These are phyloP conservation scores for Rhytidhysteron rufulum DNA, from an alignment of 2,329 filamentous ascomycete genomes.

Conservation along the genomic window DNA sequence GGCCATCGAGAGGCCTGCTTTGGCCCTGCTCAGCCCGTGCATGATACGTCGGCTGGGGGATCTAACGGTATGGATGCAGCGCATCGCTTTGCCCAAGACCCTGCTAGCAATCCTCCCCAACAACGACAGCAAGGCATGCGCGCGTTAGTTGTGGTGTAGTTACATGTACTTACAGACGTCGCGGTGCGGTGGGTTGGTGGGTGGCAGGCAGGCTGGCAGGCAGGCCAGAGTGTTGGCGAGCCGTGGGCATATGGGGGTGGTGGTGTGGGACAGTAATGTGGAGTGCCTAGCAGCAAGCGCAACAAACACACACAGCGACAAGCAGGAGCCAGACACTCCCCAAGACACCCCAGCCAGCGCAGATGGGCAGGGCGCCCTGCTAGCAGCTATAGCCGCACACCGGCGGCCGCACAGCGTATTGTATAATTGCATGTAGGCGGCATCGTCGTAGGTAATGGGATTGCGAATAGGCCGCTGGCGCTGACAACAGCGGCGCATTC, in stretches of 20 bases:
- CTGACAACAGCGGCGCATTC: not conserved
- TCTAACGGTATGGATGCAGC: too few relatives aligned
- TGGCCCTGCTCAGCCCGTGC: too few relatives aligned
- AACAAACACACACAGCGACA: not conserved
- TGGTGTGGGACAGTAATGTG: not conserved
- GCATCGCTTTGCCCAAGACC: too few relatives aligned
- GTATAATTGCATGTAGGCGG: too few relatives aligned
- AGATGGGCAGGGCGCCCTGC: not conserved
- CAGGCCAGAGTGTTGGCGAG: not conserved
- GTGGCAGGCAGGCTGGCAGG: not conserved
- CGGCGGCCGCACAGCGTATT: not conserved
- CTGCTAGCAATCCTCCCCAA: too few relatives aligned
- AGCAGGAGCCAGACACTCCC: not conserved
- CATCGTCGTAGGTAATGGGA: too few relatives aligned
- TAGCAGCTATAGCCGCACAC: not conserved
- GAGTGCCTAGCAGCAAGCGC: not conserved
- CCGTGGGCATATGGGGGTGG: not conserved
- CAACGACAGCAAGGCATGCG: too few relatives aligned
- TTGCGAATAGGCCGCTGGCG: too few relatives aligned
- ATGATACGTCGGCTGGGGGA: constrained; percentile 2
- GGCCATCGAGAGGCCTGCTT: too few relatives aligned
- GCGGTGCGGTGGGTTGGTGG: too few relatives aligned
- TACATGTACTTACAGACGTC: too few relatives aligned
- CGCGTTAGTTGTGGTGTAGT: too few relatives aligned
- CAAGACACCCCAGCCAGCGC: not conserved